Evolutionary conservation across 192 early-diverging fungal species (phyloP), one percentile per base, ranked within the genome.

Genomic region (Geosiphon pyriformis): DNA sequence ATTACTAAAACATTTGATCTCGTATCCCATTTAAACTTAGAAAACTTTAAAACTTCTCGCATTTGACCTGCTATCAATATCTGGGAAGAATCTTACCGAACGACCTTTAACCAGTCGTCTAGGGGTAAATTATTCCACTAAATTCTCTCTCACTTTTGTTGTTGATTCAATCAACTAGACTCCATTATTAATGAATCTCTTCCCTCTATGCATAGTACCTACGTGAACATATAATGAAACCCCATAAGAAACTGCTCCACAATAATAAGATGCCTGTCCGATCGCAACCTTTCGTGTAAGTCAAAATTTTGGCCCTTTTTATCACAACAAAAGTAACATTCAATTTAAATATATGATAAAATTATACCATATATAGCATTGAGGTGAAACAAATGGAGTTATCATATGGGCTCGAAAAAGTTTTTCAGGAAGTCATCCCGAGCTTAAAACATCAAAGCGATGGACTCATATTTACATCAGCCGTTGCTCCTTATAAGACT

Each of bases 381-480:
- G 76, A 81, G 60, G 67, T 91, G 32, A 93, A 93, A 74, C 56
- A 74, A 12, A 86, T 89, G 66, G 71, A 89, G 51, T 72, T 78
- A 48, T 83, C 90, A 4, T 92, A 92, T 73, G 79, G 75, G 34
- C 71, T 86, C 0, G 69, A 79, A 10, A 70, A 67, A 15, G 73
- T 94, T 26, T 82, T 88, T 48, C 58, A 66, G 26, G 69, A 82
- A 7, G 73, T 82, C 0, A 85, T 89, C 6, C 86, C 88, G 3
- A 72, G 65, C 10, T 70, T 90, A 18, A 78, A 77, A 61, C 88
- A 92, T 74, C 77, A 83, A 31, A 87, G 68, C 11, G 91, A 92
- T 61, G 91, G 91, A 0, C 66, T 91, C 4, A 90, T 92, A 34
- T 92, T 90, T 59, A 90, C 88, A 0, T 82, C 88, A 4, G 78